Evolutionary conservation across 108 stramenopile species (phyloP), one percentile per base, ranked within the genome.

Genomic region (Ochromonas danica): DNA sequence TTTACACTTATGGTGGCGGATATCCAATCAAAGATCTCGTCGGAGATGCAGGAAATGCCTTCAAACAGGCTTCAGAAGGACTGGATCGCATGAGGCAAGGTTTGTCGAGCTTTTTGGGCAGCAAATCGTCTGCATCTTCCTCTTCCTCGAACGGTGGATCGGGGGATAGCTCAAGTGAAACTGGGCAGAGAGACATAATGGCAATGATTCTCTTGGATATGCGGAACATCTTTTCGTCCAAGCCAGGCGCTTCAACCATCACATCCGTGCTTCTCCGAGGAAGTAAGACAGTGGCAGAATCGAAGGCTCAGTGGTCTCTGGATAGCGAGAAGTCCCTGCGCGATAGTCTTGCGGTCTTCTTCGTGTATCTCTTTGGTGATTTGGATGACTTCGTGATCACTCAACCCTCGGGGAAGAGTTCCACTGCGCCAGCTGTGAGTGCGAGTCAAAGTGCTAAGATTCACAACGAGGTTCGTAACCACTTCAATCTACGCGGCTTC

Each of bases 11-110:
- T 14, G 60, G 78, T 40, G 82, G 78, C 40, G 71, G 39, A 63
- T 36, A 30, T 25, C 80, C 80, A 17, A 70, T 83, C 22, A 75
- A 78, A 14, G 82, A 83, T 75, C 74, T 83, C 3, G 27, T 75
- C 40, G 72, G 72, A 27, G 72, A 67, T 67, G 3, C 72, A 10
- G n/a, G 27, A 6, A 60, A 6, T 14, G 36, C 72, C 3, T 42
- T 60, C 10, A 75, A 39, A n/a, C 72, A 42, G 6, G 43, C 72
- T 30, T 33, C 72, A 6, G 25, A 45, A 31, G 25, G 31, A 6
- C 22, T 75, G 31, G 72, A 33, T 42, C 36, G 28, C 25, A 27
- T 75, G 31, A 6, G 72, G 6, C 14, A 6, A 75, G 40, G 40
- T 10, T 3, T 42, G 10, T 30, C 43, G 17, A 75, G 28, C 27